Percentiles rank a stretch among this genome's conserved stretches.
Evolutionary conservation across 1,284 basidiomycete genomes (phyloP).

Genomic region (Ustilago crameri): DNA sequence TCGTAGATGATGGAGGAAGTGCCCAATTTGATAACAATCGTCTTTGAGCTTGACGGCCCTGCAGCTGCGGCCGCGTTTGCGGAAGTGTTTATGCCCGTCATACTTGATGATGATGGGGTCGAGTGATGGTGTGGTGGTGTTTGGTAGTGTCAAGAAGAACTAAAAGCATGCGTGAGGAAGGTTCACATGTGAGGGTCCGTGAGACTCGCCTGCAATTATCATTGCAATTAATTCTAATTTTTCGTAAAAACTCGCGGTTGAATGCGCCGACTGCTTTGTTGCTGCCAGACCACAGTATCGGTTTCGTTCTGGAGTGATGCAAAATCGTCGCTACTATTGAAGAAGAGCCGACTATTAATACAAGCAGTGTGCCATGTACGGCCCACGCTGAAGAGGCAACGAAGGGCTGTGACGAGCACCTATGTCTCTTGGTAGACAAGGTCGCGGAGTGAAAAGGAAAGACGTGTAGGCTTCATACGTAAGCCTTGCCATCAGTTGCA

Average conservation of each 20-base stretch:
- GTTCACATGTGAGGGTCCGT: slow-evolving; percentile 8
- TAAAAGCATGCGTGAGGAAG: slow-evolving; percentile 4
- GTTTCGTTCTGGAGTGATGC: neutral
- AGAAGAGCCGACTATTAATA: slow-evolving; percentile 17
- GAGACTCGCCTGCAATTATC: slow-evolving; percentile 20
- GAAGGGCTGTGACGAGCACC: neutral
- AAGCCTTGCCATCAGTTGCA: slow-evolving; percentile 37
- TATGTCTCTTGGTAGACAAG: too few relatives aligned
- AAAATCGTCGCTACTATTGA: too few relatives aligned
- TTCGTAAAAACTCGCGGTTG: too few relatives aligned
- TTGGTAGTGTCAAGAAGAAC: slow-evolving; percentile 23
- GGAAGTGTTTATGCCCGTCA: slow-evolving; percentile 12
- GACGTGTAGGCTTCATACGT: slow-evolving; percentile 13
- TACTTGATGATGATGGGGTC: neutral
- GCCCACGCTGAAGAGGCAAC: neutral
- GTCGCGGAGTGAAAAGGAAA: neutral
- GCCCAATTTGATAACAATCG: slow-evolving; percentile 67
- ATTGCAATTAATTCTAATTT: neutral
- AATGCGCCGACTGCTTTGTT: too few relatives aligned
- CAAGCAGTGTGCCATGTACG: neutral
- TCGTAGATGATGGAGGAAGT: slow-evolving; percentile 66
- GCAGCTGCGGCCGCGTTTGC: neutral
- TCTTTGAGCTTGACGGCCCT: slow-evolving; percentile 42
- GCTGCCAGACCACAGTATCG: too few relatives aligned
- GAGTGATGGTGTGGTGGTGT: neutral